A percentile compares a stretch with the other conserved stretches of the same genome.
These are phyloP conservation scores for Cutaneotrichosporon sp. DNA, from an alignment of 1,284 basidiomycete species.

Conservation along the genomic window DNA sequence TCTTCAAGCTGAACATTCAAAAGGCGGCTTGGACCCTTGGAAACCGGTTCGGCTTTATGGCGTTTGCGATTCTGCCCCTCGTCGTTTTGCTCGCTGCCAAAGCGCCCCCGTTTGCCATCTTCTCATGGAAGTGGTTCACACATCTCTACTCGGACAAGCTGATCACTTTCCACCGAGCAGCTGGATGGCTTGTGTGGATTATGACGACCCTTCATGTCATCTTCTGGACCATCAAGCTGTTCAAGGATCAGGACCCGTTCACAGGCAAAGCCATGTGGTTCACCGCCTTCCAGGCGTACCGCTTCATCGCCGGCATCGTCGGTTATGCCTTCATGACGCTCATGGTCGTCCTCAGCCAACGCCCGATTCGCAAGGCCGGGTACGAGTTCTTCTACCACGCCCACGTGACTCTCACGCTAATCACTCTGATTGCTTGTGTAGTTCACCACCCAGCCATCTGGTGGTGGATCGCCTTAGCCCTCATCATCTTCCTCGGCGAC, in stretches of 20 bases:
- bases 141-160: slow-evolving; percentile 75
- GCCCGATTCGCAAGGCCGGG: slow-evolving; percentile 59
- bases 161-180: slow-evolving; percentile 64
- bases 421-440: slow-evolving; percentile 59
- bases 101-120: slow-evolving; percentile 71
- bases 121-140: slow-evolving; percentile 64
- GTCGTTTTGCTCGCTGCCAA: slow-evolving; percentile 74
- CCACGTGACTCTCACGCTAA: slow-evolving; percentile 63
- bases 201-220: slow-evolving; percentile 64
- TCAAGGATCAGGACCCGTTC: slow-evolving; percentile 50
- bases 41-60: slow-evolving; percentile 66
- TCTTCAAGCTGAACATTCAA: slow-evolving; percentile 56
- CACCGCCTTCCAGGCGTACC: slow-evolving; percentile 62
- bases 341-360: slow-evolving; percentile 61
- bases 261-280: slow-evolving; percentile 55
- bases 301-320: slow-evolving; percentile 69
- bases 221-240: slow-evolving; percentile 71
- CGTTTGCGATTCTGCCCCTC: slow-evolving; percentile 72
- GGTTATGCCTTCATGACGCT: slow-evolving; percentile 68
- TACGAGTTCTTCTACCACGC: slow-evolving; percentile 74
- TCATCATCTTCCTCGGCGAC: slow-evolving; percentile 63
- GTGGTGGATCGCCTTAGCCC: slow-evolving; percentile 59
- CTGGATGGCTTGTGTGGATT: slow-evolving; percentile 68
- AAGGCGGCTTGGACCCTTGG: slow-evolving; percentile 76
- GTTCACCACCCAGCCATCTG: slow-evolving; percentile 65